A percentile compares a stretch with the other conserved stretches of the same genome.
phyloP scores from a whole-genome alignment of 1,284 basidiomycete genomes.

The Porodaedalea pini region DNA sequence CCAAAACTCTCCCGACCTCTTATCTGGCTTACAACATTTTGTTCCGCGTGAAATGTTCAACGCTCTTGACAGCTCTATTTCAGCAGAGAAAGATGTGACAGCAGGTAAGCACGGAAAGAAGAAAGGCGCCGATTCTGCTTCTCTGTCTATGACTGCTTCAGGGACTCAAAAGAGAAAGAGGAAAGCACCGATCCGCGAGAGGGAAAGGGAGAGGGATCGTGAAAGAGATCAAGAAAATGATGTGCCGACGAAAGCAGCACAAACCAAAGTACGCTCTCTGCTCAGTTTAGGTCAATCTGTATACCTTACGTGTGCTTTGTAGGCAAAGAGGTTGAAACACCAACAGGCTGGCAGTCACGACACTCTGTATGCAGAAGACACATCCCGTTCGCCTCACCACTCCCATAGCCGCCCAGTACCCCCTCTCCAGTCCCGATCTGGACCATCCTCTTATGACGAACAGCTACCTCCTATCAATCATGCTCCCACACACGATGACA shows the following conservation, averaged over 20 bases:
- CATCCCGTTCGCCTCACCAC: constrained; percentile 12
- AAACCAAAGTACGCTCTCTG: constrained; percentile 8
- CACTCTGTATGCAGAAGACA: constrained; percentile 21
- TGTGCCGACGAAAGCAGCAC: background rate
- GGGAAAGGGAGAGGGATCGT: constrained; percentile 29
- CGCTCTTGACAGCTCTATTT: constrained; percentile 7
- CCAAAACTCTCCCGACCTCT: constrained; percentile 83
- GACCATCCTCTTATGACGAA: constrained; percentile 30
- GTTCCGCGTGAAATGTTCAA: constrained; percentile 47
- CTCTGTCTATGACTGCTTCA: constrained; percentile 19
- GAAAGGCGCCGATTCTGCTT: constrained; percentile 25
- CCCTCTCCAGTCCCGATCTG: constrained; percentile 22
- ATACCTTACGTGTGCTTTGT: background rate
- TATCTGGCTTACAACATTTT: constrained; percentile 90
- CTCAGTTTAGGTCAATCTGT: background rate
- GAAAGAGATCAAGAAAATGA: constrained; percentile 23
- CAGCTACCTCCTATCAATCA: constrained; percentile 33
- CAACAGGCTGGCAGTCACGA: constrained; percentile 17
- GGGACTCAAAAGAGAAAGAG: constrained; percentile 61
- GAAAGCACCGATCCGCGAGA: constrained; percentile 45
- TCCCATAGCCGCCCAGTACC: constrained; percentile 14
- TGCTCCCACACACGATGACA: constrained; percentile 58
- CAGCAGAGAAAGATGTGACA: constrained; percentile 11
- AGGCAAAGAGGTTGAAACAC: constrained; percentile 23
- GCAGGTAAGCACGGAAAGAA: constrained; percentile 24